These are phyloP conservation scores for Eutypa lata DNA, from an alignment of 2,329 filamentous ascomycete species.

Conservation along the genomic window DNA sequence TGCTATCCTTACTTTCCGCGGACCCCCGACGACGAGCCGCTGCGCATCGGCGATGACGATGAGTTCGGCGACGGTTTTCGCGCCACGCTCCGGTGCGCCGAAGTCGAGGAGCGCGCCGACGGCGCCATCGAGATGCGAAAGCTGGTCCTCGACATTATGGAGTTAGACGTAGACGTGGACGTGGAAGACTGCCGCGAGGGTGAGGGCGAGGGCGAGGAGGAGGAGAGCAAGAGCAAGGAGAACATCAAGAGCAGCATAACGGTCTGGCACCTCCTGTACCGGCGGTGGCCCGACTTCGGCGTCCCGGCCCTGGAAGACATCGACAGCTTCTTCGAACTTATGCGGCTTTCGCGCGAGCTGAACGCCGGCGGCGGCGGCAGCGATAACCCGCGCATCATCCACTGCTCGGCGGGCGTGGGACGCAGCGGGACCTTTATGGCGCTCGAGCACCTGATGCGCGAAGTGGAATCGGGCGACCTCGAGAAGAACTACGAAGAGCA, in stretches of 20 bases:
- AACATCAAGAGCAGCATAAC: slow-evolving; percentile 11
- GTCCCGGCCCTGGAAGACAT: slow-evolving; percentile 70
- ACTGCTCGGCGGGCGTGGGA: slow-evolving; percentile 90
- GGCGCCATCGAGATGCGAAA: slow-evolving; percentile 72
- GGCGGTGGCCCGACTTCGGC: slow-evolving; percentile 85
- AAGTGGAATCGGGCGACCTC: slow-evolving; percentile 73
- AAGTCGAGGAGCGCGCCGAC: slow-evolving; percentile 50
- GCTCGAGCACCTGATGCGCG: slow-evolving; percentile 84
- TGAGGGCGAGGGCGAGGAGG: background rate
- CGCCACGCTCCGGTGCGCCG: slow-evolving; percentile 67
- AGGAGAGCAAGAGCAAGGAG: background rate
- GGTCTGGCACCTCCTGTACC: slow-evolving; percentile 83
- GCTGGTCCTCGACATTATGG: slow-evolving; percentile 41
- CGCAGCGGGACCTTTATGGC: slow-evolving; percentile 94
- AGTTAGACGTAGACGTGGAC: slow-evolving; percentile 21
- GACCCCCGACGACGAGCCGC: slow-evolving; percentile 47
- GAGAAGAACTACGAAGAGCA: slow-evolving; percentile 38
- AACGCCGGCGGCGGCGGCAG: slow-evolving; percentile 46
- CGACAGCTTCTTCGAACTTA: slow-evolving; percentile 64
- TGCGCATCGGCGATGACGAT: slow-evolving; percentile 59
- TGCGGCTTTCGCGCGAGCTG: slow-evolving; percentile 63
- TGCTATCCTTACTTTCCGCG: slow-evolving; percentile 86
- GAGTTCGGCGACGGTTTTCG: slow-evolving; percentile 65
- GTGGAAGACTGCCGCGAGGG: slow-evolving; percentile 42
- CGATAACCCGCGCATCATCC: slow-evolving; percentile 73